Percentiles rank a stretch among this genome's conserved stretches.
These are phyloP conservation scores for Glycine soja DNA, from an alignment of 306 rosid species.

Conservation along the genomic window DNA sequence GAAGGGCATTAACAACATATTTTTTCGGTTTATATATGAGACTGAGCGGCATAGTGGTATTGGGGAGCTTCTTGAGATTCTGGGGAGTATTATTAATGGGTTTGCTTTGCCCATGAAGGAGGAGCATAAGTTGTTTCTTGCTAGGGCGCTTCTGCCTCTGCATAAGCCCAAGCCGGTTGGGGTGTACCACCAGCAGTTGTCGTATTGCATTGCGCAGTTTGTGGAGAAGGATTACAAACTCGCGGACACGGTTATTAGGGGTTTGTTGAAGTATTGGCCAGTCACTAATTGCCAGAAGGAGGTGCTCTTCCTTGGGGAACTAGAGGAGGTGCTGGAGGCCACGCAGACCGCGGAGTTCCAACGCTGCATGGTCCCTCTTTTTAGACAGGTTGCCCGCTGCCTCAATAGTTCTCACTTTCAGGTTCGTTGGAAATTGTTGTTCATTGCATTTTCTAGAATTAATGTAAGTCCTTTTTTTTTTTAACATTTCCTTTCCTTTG, in stretches of 20 bases:
- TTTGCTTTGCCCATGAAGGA: constrained; percentile 98
- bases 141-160: constrained; percentile 89
- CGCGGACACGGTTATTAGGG: constrained; percentile 87
- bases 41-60: constrained; percentile 90
- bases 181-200: constrained; percentile 86
- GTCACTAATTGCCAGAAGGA: constrained; percentile 92
- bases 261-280: constrained; percentile 94
- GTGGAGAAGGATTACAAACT: constrained; percentile 95
- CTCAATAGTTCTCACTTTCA: constrained; percentile 93
- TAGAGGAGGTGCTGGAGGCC: constrained; percentile 97
- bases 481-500: constrained; percentile 7
- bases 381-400: constrained; percentile 89
- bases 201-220: constrained; percentile 92
- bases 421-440: constrained; percentile 60
- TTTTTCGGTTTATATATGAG: constrained; percentile 88
- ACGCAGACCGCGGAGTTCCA: constrained; percentile 93
- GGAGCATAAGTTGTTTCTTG: constrained; percentile 94
- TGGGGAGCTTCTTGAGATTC: constrained; percentile 97
- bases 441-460: constrained; percentile 27
- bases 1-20: constrained; percentile 90
- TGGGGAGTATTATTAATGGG: constrained; percentile 97
- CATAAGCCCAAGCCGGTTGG: constrained; percentile 87
- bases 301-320: constrained; percentile 93
- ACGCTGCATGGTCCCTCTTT: constrained; percentile 93
- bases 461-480: constrained; percentile 10